Evolutionary conservation across 176 grass and related monocot genomes (phyloP).

Genomic region (Musa acuminata): DNA sequence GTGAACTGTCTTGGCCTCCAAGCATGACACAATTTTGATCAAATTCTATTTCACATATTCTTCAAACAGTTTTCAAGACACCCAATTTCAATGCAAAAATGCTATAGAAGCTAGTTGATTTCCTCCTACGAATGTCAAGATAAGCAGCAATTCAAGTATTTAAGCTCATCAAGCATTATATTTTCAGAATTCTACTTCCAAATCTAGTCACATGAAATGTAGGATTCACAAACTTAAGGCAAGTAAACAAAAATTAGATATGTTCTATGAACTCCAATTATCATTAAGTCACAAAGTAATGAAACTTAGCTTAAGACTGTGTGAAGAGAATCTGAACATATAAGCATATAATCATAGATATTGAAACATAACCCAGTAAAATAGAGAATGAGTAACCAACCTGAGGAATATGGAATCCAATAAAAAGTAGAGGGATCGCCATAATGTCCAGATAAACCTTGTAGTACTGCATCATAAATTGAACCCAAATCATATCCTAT

Average conservation of each 20-base stretch:
- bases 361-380: not conserved
- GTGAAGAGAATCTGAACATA: not conserved
- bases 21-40: too few relatives aligned
- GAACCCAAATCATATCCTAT: not conserved
- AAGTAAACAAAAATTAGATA: too few relatives aligned
- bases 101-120: not conserved
- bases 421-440: slow-evolving; percentile 65
- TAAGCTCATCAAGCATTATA: not conserved
- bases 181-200: not conserved
- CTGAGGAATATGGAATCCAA: slow-evolving; percentile 61
- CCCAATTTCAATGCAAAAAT: too few relatives aligned
- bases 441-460: slow-evolving; percentile 75
- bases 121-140: not conserved
- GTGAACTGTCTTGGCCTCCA: too few relatives aligned
- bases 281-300: not conserved
- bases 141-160: not conserved
- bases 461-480: slow-evolving; percentile 56
- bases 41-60: too few relatives aligned
- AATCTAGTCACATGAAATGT: too few relatives aligned
- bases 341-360: not conserved
- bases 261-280: not conserved
- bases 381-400: slow-evolving; percentile 40
- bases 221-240: too few relatives aligned
- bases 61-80: too few relatives aligned
- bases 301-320: not conserved